Evolutionary conservation across 2,329 filamentous ascomycete genomes (phyloP), one percentile per base, ranked within the genome.

Genomic region (Cyclaneusma minus): DNA sequence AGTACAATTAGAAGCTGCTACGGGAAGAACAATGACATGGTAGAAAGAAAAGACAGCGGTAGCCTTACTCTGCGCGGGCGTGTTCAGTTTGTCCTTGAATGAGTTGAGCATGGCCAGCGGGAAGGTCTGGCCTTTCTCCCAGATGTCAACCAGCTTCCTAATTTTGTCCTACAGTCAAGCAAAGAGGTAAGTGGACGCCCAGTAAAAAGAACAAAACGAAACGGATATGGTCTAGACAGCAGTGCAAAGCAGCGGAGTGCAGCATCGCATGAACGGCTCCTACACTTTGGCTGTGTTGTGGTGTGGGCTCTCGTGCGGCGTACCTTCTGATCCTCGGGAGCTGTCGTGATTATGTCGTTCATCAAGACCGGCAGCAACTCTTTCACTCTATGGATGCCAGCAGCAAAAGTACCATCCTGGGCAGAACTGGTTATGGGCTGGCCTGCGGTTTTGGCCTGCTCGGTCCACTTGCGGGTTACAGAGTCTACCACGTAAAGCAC

Each of bases 401-500:
- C 85, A 49, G 84, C 83, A 64, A 77, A 94, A 29, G 85, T 94
- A 50, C 89, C 89, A 58, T 92, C 82, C 39, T 76, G 71, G 39
- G 85, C 83, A 54, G 72, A 66, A 53, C 68, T 74, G 57, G 79
- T 80, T 54, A 84, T 70, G 48, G 77, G 58, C 51, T 95, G 85
- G 45, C 80, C 81, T 41, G 79, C 68, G 47, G 75, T 69, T 58
- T 85, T 89, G 47, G 89, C 87, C 57, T 84, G 80, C 54, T 95
- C 87, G 62, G 93, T 74, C 87, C 89, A 98, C 62, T 91, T 87
- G 58, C 89, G 83, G 54, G 85, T 87, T 69, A 98, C 85, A 64
- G 87, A 93, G 68, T 98, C 89, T 85, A 98, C 82, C 60, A 95
- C 85, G 75, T 98, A 98, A 60, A 98, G 76, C 49, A 94, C 85